phyloP scores from a whole-genome alignment of 805 yeast genomes.

The Saccharomyces kudriavzevii region DNA sequence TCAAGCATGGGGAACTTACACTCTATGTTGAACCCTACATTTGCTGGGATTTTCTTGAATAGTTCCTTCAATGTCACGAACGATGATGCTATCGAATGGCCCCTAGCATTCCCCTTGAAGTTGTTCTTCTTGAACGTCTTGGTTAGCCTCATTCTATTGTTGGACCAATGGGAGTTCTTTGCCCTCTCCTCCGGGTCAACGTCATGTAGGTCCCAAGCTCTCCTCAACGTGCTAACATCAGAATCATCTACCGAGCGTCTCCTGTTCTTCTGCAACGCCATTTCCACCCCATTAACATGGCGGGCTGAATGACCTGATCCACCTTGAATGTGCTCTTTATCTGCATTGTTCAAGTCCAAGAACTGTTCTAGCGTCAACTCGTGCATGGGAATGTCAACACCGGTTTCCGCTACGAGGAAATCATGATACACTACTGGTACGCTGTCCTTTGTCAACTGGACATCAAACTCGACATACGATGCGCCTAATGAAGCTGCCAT shows the following conservation, averaged over 20 bases:
- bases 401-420: conserved; percentile 88
- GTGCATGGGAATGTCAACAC: conserved; percentile 95
- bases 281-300: conserved; percentile 4
- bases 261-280: conserved; percentile 10
- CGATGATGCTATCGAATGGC: conserved; percentile 80
- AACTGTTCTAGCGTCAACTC: conserved; percentile 84
- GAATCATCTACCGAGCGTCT: conserved; percentile 27
- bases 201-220: neutral
- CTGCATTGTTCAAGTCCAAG: conserved; percentile 40
- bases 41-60: conserved; percentile 69
- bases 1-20: conserved; percentile 92
- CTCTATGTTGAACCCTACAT: conserved; percentile 90
- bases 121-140: conserved; percentile 79
- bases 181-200: conserved; percentile 1
- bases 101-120: conserved; percentile 88
- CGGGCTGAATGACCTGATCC: neutral
- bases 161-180: neutral
- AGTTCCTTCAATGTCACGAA: conserved; percentile 84
- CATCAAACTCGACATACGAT: conserved; percentile 93
- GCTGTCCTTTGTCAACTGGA: conserved; percentile 83
- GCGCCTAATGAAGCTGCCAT: conserved; percentile 97
- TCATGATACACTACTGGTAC: conserved; percentile 94
- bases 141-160: conserved; percentile 74
- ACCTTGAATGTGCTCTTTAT: conserved; percentile 6
- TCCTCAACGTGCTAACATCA: neutral